Conservation (phyloP, 1,284 basidiomycete genomes). For the Apiotrichum akiyoshidainum region DNA sequence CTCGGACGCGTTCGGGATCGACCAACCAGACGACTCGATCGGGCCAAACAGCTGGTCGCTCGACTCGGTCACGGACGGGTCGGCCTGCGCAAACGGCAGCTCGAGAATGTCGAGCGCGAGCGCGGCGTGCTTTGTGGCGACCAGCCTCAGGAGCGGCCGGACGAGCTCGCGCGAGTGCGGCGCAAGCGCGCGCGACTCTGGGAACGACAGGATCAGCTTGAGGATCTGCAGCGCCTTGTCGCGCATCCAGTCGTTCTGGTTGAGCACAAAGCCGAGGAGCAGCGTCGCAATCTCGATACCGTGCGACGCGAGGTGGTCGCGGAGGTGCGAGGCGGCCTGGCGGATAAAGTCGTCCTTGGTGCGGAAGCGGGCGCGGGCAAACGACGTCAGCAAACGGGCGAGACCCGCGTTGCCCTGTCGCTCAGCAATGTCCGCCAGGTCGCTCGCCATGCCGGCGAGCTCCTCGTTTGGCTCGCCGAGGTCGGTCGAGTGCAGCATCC, state of each 20-base stretch:
- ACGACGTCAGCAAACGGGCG: constrained; percentile 78
- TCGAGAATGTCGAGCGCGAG: constrained; percentile 89
- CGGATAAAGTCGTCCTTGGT: constrained; percentile 91
- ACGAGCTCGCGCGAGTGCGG: constrained; percentile 77
- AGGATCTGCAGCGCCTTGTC: constrained; percentile 81
- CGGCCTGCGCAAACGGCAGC: constrained; percentile 71
- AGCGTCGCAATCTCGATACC: constrained; percentile 73
- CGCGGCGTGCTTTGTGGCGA: constrained; percentile 77
- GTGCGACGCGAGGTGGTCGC: constrained; percentile 66
- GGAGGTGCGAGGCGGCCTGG: constrained; percentile 77
- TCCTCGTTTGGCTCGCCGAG: constrained; percentile 61
- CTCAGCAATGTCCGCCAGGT: constrained; percentile 70
- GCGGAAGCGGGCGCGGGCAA: constrained; percentile 80
- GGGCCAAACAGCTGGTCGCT: constrained; percentile 84
- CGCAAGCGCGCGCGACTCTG: constrained; percentile 72
- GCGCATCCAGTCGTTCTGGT: constrained; percentile 75
- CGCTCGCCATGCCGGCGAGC: constrained; percentile 69
- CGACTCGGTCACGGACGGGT: constrained; percentile 71
- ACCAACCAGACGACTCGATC: constrained; percentile 80
- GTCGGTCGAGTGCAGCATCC: constrained; percentile 79
- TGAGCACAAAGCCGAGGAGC: constrained; percentile 80
- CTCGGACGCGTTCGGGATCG: constrained; percentile 64
- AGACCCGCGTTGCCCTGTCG: constrained; percentile 70
- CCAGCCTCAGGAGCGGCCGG: constrained; percentile 80
- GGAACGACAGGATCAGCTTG: constrained; percentile 80